These are phyloP conservation scores for Ailanthus altissimus DNA, from an alignment of 345 rosid species.

Conservation along the genomic window DNA sequence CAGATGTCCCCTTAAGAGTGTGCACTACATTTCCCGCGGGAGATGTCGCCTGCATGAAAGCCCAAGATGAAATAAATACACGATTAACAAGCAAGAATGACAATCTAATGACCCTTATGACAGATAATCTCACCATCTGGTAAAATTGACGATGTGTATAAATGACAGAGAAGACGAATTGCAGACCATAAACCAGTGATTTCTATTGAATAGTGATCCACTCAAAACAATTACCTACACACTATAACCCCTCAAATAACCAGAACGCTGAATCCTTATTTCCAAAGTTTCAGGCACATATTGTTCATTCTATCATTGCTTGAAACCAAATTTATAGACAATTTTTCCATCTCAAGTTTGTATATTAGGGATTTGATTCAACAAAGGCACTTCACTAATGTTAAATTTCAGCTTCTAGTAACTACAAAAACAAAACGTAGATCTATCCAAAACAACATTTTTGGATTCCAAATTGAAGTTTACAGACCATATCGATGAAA, in stretches of 20 bases:
- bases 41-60: slow-evolving; percentile 66
- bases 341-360: not conserved
- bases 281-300: not conserved
- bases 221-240: not conserved
- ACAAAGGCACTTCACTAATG: not conserved
- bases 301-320: not conserved
- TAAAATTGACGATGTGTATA: not conserved
- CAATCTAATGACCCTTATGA: not conserved
- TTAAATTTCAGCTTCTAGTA: not conserved
- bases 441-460: not conserved
- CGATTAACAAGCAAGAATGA: not conserved
- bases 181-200: not conserved
- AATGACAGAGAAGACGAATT: not conserved
- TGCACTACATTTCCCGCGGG: slow-evolving; percentile 75
- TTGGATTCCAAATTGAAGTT: not conserved
- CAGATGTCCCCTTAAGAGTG: slow-evolving; percentile 79
- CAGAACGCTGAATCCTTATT: not conserved
- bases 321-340: not conserved
- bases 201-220: not conserved
- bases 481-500: not conserved
- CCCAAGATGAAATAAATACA: slow-evolving; percentile 1
- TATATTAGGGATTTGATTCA: not conserved
- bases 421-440: not conserved
- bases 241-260: not conserved
- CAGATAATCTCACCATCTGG: slow-evolving; percentile 1